Percentiles rank a stretch among this genome's conserved stretches.
Conservation (phyloP, 2,329 filamentous ascomycete species). For the Beauveria scarabaeidicola region DNA sequence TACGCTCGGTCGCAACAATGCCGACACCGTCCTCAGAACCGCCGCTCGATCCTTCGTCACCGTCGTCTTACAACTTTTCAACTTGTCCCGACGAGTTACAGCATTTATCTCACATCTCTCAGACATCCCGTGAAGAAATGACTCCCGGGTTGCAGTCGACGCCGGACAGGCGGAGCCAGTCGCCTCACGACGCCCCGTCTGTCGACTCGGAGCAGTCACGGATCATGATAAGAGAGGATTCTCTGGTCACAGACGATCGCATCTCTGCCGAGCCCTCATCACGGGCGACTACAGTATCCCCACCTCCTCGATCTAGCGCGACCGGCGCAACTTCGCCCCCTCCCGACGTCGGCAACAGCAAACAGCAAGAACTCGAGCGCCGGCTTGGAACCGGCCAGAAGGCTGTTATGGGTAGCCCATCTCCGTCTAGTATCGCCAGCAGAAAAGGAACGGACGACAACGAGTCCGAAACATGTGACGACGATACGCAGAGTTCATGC, state of each 20-base stretch:
- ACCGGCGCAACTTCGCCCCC: constrained; percentile 27
- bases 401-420: not conserved
- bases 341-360: constrained; percentile 25
- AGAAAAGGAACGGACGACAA: not conserved
- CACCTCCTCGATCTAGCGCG: constrained; percentile 27
- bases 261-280: constrained; percentile 24
- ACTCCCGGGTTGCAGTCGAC: constrained; percentile 11
- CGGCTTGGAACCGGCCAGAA: not conserved
- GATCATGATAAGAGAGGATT: constrained; percentile 18
- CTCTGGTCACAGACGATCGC: constrained; percentile 19
- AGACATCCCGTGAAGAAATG: constrained; percentile 19
- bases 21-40: constrained; percentile 38
- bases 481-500: constrained; percentile 1
- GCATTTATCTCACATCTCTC: constrained; percentile 18
- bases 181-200: constrained; percentile 1
- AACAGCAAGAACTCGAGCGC: constrained; percentile 17
- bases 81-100: constrained; percentile 36
- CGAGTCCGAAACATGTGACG: not conserved
- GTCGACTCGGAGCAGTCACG: constrained; percentile 11
- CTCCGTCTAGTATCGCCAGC: no score
- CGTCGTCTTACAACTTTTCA: constrained; percentile 30
- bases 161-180: constrained; percentile 8
- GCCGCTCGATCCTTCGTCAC: constrained; percentile 28
- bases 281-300: constrained; percentile 36
- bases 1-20: constrained; percentile 24